These are phyloP conservation scores for Hanseniaspora nectarophila DNA, from an alignment of 805 yeast species.

Conservation along the genomic window DNA sequence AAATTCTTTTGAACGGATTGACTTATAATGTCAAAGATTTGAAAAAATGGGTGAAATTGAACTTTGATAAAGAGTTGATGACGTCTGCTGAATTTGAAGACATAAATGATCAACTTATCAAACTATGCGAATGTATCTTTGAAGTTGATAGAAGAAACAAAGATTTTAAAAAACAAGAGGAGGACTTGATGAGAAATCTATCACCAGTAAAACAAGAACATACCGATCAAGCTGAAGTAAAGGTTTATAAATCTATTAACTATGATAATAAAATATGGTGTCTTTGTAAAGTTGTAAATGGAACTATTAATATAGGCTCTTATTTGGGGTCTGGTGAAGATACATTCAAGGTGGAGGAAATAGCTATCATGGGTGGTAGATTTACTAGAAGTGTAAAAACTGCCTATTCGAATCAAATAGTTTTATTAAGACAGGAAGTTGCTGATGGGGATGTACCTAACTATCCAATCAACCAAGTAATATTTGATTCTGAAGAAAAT, in stretches of 20 bases:
- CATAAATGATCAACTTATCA: conserved; percentile 38
- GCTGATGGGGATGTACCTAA: conserved; percentile 36
- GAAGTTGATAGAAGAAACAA: conserved; percentile 26
- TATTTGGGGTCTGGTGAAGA: neutral
- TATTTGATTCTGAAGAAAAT: neutral
- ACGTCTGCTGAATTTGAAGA: conserved; percentile 28
- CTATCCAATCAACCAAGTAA: conserved; percentile 14
- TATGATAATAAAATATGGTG: conserved; percentile 43
- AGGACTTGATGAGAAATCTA: conserved; percentile 33
- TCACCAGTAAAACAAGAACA: conserved; percentile 12
- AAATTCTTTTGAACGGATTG: conserved; percentile 50
- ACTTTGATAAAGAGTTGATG: conserved; percentile 33
- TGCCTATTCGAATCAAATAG: conserved; percentile 57
- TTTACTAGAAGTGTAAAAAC: conserved; percentile 45
- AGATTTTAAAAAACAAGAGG: neutral
- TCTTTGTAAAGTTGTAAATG: conserved; percentile 51
- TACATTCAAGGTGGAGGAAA: neutral
- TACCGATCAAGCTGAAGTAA: conserved; percentile 15
- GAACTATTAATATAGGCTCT: conserved; percentile 40
- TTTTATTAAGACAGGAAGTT: conserved; percentile 54
- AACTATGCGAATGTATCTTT: conserved; percentile 46
- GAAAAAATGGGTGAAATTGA: conserved; percentile 33
- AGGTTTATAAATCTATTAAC: conserved; percentile 47
- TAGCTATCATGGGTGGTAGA: conserved; percentile 44
- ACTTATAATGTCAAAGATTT: conserved; percentile 39